Base-by-base conservation (phyloP, 2,329 filamentous ascomycete genomes). In the Claviceps monticola region DNA sequence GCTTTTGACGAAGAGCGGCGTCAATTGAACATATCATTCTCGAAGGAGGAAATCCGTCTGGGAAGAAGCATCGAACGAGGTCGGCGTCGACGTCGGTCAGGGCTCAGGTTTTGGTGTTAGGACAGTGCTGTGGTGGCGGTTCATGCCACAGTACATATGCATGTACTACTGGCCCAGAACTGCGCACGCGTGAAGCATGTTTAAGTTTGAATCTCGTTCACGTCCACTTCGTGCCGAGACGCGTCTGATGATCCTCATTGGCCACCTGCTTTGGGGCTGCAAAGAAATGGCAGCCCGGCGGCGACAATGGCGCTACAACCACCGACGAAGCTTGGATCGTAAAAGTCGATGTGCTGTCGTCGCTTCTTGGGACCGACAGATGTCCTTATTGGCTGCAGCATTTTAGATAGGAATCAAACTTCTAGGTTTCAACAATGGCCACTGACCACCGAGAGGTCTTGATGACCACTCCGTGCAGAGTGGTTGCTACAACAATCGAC, bases 181-280 rank as follows among this genome's bases (percentile, higher is more conserved):
- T 34, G 29, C 9, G 29, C 29, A 34, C 9, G 29, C 29, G 29
- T 34, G 29, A 34, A 11, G 51, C 53, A 53, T 51, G 44, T 48
- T 52, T 37, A 50, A 54, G 37, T 47, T 45, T 54, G 48, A 39
- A 51, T 48, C 39, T 48, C 48, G 53, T 51, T 51, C 45, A 36
- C 23, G 26, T 29, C 26, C 26, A 7, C 26, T 8, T 43, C 53
- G 50, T 53, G 48, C 44, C 51, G 48, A 49, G 50, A 45, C 48
- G 53, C 45, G 51, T 54, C 21, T 19, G 21, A n/a, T 34, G 13
- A 29, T 36, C 19, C 16, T 46, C 8, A 54, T 54, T 54, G 53
- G 50, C 34, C 21, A n/a, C 29, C 23, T 23, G 45, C 23, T 5
- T 11, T 14, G 16, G 5, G 23, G 44, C 39, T 43, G 37, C 23